phyloP scores from a whole-genome alignment of 805 yeast genomes.

The Clavispora phyllophila region DNA sequence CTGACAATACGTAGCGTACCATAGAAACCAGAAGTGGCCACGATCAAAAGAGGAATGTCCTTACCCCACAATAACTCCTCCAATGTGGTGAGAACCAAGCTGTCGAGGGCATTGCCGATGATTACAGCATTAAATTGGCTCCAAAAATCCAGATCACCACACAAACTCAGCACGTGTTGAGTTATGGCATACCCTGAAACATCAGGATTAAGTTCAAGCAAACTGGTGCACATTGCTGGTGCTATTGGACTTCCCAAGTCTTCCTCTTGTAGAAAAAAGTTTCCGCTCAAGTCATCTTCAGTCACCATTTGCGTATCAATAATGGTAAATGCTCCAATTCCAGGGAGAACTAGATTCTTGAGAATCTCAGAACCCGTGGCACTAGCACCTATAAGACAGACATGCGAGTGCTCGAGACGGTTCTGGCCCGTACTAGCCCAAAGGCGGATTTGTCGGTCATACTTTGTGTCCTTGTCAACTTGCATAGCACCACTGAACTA shows the following conservation, averaged over 20 bases:
- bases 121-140: constrained; percentile 46
- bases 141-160: constrained; percentile 34
- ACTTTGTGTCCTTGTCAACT: constrained; percentile 37
- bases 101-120: constrained; percentile 26
- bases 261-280: constrained; percentile 53
- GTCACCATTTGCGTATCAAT: constrained; percentile 43
- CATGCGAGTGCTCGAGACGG: constrained; percentile 48
- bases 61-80: constrained; percentile 36
- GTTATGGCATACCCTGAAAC: constrained; percentile 34
- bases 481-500: neutral
- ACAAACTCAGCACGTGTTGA: constrained; percentile 10
- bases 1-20: constrained; percentile 51
- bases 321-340: constrained; percentile 60
- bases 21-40: constrained; percentile 58
- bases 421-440: constrained; percentile 82
- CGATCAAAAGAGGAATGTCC: constrained; percentile 51
- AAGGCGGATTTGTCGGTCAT: constrained; percentile 82
- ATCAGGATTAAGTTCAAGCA: constrained; percentile 60
- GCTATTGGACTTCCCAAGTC: constrained; percentile 43
- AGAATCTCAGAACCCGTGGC: constrained; percentile 60
- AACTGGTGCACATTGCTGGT: constrained; percentile 29
- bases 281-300: constrained; percentile 44
- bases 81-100: constrained; percentile 18
- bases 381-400: constrained; percentile 57
- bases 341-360: constrained; percentile 75